Evolutionary conservation across 768 basidiomycete species (phyloP), one percentile per base, ranked within the genome.

Genomic region (Naganishia friedmannii): DNA sequence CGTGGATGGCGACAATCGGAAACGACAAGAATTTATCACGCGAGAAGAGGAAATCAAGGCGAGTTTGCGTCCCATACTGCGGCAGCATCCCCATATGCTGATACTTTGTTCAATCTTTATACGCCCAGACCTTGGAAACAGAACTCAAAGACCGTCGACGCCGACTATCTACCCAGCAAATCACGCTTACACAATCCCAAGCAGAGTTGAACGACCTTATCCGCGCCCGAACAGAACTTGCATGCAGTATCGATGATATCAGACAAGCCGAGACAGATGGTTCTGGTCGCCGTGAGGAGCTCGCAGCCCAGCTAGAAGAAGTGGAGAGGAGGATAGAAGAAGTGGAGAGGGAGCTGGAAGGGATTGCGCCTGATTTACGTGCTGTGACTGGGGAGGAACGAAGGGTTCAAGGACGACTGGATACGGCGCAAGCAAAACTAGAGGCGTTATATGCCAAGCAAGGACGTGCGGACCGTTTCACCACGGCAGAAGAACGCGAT

Each of bases 41-140:
- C 85, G 93, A 54, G 91, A 97, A 81, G 90, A 90, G 76, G 87
- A 92, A 72, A 88, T 92, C 5, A 88, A 91, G 82, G 93, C 91
- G 37, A 46, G 86, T 79, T 8, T 10, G 42, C 42, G 42, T 17
- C 68, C 19, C 31, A 0, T 19, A 4, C 6, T 31, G 31, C 45
- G 13, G 2, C 23, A 5, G 23, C 31, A n/a, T 23, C 39, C n/a
- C 10, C 32, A 12, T 37, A 4, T 12, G 39, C 60, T 63, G 39
- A 42, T 28, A 4, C 48, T 21, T 26, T 13, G 3, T 21, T 31
- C 29, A 8, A 7, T 1, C 28, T 39, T 19, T 42, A 2, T 23
- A 0, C 19, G n/a, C 71, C 8, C 73, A 94, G 91, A 85, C 85
- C 72, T 83, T 94, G 29, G 91, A 93, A 75, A 85, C 86, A 73